Conservation (phyloP, 208 protist genomes). For the Wallacemonas sp. region DNA sequence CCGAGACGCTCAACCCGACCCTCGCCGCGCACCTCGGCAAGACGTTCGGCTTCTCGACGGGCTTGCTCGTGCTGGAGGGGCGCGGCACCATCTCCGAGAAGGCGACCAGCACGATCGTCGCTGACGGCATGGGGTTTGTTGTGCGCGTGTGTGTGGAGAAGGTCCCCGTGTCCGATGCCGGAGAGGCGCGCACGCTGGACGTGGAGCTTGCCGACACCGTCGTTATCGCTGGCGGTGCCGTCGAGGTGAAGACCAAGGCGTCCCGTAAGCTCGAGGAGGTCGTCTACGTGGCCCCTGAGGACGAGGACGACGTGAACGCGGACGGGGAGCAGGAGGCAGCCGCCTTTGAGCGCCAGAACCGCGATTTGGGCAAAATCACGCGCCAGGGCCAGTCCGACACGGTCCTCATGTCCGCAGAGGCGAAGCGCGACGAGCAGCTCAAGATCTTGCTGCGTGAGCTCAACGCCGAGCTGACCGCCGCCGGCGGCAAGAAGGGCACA, state of each 20-base stretch:
- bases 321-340: slow-evolving; percentile 18
- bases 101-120: slow-evolving; percentile 50
- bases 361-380: slow-evolving; percentile 77
- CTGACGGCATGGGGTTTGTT: slow-evolving; percentile 85
- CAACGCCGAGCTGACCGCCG: slow-evolving; percentile 67
- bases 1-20: slow-evolving; percentile 36
- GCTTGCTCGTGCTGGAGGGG: slow-evolving; percentile 79
- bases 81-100: slow-evolving; percentile 84
- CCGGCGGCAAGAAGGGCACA: slow-evolving; percentile 75
- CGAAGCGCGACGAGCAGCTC: slow-evolving; percentile 70
- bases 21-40: slow-evolving; percentile 57
- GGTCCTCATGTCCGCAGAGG: slow-evolving; percentile 71
- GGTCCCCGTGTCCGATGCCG: slow-evolving; percentile 30
- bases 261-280: slow-evolving; percentile 70
- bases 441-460: slow-evolving; percentile 64
- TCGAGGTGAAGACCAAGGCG: slow-evolving; percentile 76
- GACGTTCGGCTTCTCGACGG: slow-evolving; percentile 82
- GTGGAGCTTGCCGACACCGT: slow-evolving; percentile 87
- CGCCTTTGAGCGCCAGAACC: slow-evolving; percentile 17
- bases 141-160: slow-evolving; percentile 75
- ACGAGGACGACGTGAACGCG: slow-evolving; percentile 29
- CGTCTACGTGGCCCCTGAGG: slow-evolving; percentile 48
- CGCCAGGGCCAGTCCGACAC: slow-evolving; percentile 73
- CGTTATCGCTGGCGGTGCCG: slow-evolving; percentile 54
- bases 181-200: slow-evolving; percentile 38